Conservation (phyloP, 192 early-diverging fungal species). For the Mortierella antarctica region DNA sequence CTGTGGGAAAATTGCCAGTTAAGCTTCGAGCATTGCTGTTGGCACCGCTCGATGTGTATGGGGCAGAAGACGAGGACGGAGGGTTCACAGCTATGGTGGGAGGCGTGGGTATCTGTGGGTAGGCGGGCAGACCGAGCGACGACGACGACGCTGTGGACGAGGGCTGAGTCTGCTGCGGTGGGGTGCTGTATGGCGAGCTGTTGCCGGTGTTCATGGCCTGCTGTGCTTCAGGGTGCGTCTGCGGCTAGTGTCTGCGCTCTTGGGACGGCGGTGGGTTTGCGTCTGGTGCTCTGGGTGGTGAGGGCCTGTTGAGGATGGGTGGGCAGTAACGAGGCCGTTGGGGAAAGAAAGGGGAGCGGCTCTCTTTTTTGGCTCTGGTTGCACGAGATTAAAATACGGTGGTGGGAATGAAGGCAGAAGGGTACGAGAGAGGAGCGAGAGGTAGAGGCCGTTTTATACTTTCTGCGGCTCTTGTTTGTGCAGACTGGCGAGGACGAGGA, state of each 20-base stretch:
- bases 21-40: background rate
- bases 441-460: background rate
- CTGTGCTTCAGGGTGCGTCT: too few species aligned
- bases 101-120: background rate
- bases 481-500: background rate
- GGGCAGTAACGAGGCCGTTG: background rate
- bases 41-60: background rate
- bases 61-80: slow-evolving; percentile 36
- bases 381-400: background rate
- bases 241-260: too few species aligned
- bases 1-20: background rate
- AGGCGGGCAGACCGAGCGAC: slow-evolving; percentile 8
- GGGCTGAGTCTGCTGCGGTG: slow-evolving; percentile 10
- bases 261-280: too few species aligned
- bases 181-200: slow-evolving; percentile 24
- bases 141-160: slow-evolving; percentile 15
- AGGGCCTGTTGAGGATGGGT: background rate
- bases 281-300: background rate
- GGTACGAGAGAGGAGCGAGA: background rate
- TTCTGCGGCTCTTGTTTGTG: too few species aligned
- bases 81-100: slow-evolving; percentile 22
- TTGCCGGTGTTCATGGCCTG: slow-evolving; percentile 24
- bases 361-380: background rate
- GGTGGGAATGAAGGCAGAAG: background rate
- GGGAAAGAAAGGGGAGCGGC: background rate